phyloP scores from a whole-genome alignment of 2,329 filamentous ascomycete species.

The Eutypella sp. region DNA sequence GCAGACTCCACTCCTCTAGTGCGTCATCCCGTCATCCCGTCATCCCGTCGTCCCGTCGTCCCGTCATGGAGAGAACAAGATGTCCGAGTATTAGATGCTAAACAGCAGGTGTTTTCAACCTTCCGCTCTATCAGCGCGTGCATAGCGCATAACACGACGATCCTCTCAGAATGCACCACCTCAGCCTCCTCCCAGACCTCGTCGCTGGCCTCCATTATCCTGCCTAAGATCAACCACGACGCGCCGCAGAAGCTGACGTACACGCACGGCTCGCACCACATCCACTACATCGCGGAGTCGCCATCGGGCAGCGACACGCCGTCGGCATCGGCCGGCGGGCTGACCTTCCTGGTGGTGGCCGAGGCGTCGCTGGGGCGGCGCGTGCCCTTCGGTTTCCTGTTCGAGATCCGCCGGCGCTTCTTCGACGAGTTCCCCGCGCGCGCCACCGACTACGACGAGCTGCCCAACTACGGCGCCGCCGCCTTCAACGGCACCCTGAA shows the following conservation, averaged over 20 bases:
- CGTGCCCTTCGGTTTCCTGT: constrained; percentile 86
- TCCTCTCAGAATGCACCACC: constrained; percentile 87
- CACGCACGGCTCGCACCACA: constrained; percentile 84
- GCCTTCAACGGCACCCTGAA: constrained; percentile 79
- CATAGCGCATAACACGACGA: constrained; percentile 89
- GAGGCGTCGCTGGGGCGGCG: constrained; percentile 76
- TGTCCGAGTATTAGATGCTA: too few relatives aligned
- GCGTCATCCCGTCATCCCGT: constrained; percentile 29
- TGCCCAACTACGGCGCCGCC: constrained; percentile 87
- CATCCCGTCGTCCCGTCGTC: constrained; percentile 1
- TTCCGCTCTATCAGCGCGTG: constrained; percentile 60
- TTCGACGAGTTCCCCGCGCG: constrained; percentile 62
- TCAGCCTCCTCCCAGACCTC: constrained; percentile 79
- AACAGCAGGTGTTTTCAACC: constrained; percentile 11
- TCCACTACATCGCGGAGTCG: constrained; percentile 90
- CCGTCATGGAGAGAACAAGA: too few relatives aligned
- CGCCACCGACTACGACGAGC: constrained; percentile 65
- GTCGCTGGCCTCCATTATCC: constrained; percentile 85
- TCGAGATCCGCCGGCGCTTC: constrained; percentile 88
- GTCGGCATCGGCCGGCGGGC: constrained; percentile 67
- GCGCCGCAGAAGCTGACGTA: constrained; percentile 86
- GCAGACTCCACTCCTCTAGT: constrained; percentile 70
- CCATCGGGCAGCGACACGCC: constrained; percentile 74
- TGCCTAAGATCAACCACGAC: constrained; percentile 86
- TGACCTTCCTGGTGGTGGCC: constrained; percentile 89